Base-by-base conservation (phyloP, 2,329 filamentous ascomycete genomes). In the Lecanicillium sp. region DNA sequence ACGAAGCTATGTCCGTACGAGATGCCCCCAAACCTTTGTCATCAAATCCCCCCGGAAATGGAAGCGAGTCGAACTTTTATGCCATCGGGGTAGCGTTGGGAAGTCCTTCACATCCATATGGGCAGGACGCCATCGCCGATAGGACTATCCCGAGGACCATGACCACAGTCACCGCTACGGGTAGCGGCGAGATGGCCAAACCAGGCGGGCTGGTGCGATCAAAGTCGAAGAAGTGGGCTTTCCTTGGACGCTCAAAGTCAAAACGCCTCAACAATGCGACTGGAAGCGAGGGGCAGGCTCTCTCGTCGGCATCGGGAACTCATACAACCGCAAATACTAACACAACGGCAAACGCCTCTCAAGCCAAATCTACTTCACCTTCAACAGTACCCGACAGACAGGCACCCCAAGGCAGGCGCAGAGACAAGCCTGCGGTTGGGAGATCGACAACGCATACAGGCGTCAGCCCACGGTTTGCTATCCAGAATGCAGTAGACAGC, bases 41-140 rank as follows among this genome's bases (percentile, higher is more conserved):
- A 11, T 15, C 15, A 17, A 17, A 18, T 17, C 15, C 15, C 12
- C 5, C 15, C 15, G 4, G 11, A 17, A 6, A 18, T 17, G 59
- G 63, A 7, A 65, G 66, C 32, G 61, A 65, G 11, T 33, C 30
- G 12, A 11, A 15, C 5, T 33, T 33, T n/a, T 29, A 38, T 44
- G 68, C 65, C 48, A 87, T 88, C 44, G 84, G 84, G 9, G 80
- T 88, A 70, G 84, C 84, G 2, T 61, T 87, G 40, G 84, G 83
- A 22, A 87, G 82, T 51, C 84, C 84, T 17, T 63, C 68, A n/a
- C 63, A 65, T 29, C 57, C 61, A 13, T 17, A 12, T 61, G 25
- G 43, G 46, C 25, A 39, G 39, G 38, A 40, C 37, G 27, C n/a
- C n/a, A n/a, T n/a, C n/a, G n/a, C 45, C 47, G 27, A 44, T 48